Percentiles rank a stretch among this genome's conserved stretches.
phyloP scores from a whole-genome alignment of 139 green algal species.

The Spirogloea muscicola region DNA sequence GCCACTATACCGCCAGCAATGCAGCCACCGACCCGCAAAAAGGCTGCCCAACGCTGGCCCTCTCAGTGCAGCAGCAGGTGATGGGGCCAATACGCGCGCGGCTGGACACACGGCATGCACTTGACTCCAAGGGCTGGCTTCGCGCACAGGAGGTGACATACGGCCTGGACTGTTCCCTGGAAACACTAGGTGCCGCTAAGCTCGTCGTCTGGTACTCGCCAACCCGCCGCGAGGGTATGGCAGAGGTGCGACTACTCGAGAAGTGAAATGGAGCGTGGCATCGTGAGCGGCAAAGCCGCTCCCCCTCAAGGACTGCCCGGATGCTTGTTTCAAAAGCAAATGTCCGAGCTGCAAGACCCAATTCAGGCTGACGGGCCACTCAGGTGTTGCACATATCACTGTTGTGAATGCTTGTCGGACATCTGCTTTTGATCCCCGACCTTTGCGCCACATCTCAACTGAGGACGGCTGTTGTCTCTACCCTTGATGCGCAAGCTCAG shows the following conservation, averaged over 20 bases:
- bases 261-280: too few species aligned
- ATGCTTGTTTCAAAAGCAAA: too few species aligned
- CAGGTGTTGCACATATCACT: too few species aligned
- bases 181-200: constrained; percentile 27
- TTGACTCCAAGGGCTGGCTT: not conserved
- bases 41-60: constrained; percentile 19
- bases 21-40: not conserved
- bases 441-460: too few species aligned
- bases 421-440: too few species aligned
- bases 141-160: constrained; percentile 18
- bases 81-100: constrained; percentile 23
- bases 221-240: constrained; percentile 39
- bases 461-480: too few species aligned
- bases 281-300: too few species aligned
- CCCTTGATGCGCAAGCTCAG: too few species aligned
- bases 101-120: constrained; percentile 5
- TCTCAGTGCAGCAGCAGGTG: constrained; percentile 34
- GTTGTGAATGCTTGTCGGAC: too few species aligned
- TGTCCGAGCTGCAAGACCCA: too few species aligned
- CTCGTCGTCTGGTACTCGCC: constrained; percentile 42
- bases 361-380: too few species aligned
- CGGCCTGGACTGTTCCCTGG: constrained; percentile 27
- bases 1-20: not conserved
- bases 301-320: too few species aligned
- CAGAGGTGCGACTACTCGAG: constrained; percentile 34